Conservation (phyloP, 208 protist species). For the Leishmania martiniquensis region DNA sequence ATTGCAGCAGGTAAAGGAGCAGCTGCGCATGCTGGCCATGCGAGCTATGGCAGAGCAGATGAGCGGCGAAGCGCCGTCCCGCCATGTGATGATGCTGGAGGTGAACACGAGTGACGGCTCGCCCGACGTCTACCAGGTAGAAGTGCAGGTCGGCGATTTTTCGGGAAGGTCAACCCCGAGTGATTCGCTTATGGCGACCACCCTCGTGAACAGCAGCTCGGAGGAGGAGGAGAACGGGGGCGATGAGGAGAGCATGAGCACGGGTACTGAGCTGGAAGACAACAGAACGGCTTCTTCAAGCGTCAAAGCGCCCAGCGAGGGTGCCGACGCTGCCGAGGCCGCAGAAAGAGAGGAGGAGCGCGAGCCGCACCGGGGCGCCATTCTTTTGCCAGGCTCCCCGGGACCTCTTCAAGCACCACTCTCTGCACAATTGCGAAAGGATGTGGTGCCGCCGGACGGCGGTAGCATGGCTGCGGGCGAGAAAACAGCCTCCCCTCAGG, state of each 20-base stretch:
- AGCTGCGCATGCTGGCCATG: constrained; percentile 35
- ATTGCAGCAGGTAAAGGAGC: constrained; percentile 31
- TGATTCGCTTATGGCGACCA: background rate
- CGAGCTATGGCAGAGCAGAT: constrained; percentile 31
- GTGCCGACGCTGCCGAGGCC: background rate
- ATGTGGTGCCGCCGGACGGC: background rate
- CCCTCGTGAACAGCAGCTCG: background rate
- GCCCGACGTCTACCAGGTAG: constrained; percentile 28
- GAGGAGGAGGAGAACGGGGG: constrained; percentile 5
- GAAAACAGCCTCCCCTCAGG: background rate
- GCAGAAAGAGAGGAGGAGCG: background rate
- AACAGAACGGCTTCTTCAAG: background rate
- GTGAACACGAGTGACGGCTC: constrained; percentile 31
- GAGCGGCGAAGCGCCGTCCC: constrained; percentile 22
- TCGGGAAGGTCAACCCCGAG: constrained; percentile 13
- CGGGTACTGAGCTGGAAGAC: constrained; percentile 9
- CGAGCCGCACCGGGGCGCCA: constrained; percentile 26
- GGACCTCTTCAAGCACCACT: background rate
- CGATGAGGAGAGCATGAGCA: background rate
- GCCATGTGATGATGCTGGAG: constrained; percentile 37
- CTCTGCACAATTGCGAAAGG: background rate
- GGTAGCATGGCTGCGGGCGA: background rate
- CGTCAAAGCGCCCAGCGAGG: background rate
- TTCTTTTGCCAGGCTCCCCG: constrained; percentile 5
- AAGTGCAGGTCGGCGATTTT: constrained; percentile 36